Percentiles rank a stretch among this genome's conserved stretches.
These are phyloP conservation scores for Phytophthora podocarpi DNA, from an alignment of 352 stramenopile genomes.

Conservation along the genomic window DNA sequence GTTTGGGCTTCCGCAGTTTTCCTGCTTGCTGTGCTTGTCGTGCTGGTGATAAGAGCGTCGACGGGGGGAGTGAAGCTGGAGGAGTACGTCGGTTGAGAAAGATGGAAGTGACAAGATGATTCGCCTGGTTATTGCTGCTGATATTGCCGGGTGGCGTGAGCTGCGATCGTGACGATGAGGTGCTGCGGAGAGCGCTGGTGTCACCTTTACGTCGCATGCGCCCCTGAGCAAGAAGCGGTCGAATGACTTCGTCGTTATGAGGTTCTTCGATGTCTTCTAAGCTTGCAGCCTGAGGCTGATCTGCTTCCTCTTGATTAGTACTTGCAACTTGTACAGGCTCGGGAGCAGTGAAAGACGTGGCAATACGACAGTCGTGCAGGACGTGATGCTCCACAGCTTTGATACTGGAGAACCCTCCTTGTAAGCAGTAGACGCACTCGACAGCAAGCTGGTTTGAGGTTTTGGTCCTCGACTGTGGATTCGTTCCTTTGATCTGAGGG, in stretches of 20 bases:
- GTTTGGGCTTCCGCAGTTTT: constrained; percentile 15
- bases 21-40: neutral
- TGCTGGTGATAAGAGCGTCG: neutral
- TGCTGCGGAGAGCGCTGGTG: constrained; percentile 8
- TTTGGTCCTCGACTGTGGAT: too few species aligned
- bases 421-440: constrained; percentile 57
- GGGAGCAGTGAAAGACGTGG: constrained; percentile 34
- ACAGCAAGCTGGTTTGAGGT: too few species aligned
- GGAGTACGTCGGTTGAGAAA: neutral
- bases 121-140: neutral
- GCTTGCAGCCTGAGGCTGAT: neutral
- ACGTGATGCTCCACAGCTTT: constrained; percentile 41
- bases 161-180: neutral
- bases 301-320: constrained; percentile 24
- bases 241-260: neutral
- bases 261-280: neutral
- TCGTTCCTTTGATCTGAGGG: neutral
- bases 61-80: neutral
- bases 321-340: neutral
- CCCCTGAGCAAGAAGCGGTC: constrained; percentile 32
- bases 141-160: neutral
- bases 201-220: constrained; percentile 42
- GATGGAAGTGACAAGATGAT: neutral
- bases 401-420: constrained; percentile 29
- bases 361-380: constrained; percentile 41